Evolutionary conservation across 2,329 filamentous ascomycete genomes (phyloP), one percentile per base, ranked within the genome.

Genomic region (Fusarium foetens): DNA sequence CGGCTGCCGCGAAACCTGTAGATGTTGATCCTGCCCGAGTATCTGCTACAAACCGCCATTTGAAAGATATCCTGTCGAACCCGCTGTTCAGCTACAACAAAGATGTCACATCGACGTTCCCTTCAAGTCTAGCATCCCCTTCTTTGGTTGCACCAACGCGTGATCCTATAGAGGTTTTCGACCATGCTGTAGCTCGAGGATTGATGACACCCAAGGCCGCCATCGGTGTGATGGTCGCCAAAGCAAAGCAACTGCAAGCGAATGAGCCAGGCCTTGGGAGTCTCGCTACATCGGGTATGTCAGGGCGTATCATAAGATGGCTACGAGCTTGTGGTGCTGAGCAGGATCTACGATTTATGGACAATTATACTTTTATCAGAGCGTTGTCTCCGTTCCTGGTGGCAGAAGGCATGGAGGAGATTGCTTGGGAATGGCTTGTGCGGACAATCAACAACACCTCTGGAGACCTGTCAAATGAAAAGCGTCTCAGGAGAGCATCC

Each of bases 1-100:
- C 63, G n/a, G 23, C 67, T 41, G 35, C 67, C 58, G 55, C 75
- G 48, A 75, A 72, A 54, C 36, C 67, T 45, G 48, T 63, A 38
- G 75, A 77, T 33, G 35, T 67, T 29, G 57, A 68, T 25, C 72
- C 70, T 36, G 48, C 68, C 80, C 70, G 87, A 84, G 74, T 79
- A 52, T 81, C 82, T 16, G 80, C 81, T 33, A 77, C 81, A 8
- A 80, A 75, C 66, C 83, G 81, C 21, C 88, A 90, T 78, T 77
- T 90, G n/a, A 85, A 84, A 63, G 83, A 86, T 38, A 87, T 90
- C 60, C 84, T 90, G 19, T 83, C 85, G 54, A 90, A 89, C 65
- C 88, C 88, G 1, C 80, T 90, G 23, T 89, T 90, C 79, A 80
- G 79, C 70, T 80, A 81, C 59, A 74, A 78, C 33, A 76, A 78